phyloP scores from a whole-genome alignment of 2,329 filamentous ascomycete genomes.

The Tolypocladium cylindrosporum region DNA sequence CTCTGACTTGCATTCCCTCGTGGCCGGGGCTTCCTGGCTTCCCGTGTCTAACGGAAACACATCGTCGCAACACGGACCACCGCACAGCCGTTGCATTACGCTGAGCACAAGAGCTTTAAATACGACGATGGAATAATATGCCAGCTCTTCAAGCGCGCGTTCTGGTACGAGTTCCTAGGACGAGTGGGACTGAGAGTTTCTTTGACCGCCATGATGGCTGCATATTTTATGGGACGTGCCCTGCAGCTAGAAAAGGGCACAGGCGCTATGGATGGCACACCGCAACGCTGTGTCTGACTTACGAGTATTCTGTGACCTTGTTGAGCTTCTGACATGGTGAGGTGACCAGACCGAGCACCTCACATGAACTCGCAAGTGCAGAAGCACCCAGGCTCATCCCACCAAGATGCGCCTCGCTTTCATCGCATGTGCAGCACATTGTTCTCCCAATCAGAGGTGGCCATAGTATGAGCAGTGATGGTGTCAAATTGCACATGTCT shows the following conservation, averaged over 20 bases:
- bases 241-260: slow-evolving; percentile 13
- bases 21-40: background rate
- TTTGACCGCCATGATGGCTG: slow-evolving; percentile 15
- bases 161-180: background rate
- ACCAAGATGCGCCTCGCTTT: background rate
- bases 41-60: background rate
- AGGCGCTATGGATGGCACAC: background rate
- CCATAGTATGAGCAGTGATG: background rate
- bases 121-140: background rate
- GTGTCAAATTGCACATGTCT: background rate
- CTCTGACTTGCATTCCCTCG: background rate
- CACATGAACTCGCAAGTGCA: background rate
- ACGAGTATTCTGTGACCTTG: background rate
- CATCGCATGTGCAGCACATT: background rate
- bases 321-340: background rate
- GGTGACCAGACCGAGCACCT: background rate
- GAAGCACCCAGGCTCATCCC: background rate
- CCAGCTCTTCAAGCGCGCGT: background rate
- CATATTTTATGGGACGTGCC: slow-evolving; percentile 19
- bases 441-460: background rate
- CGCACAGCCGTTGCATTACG: background rate
- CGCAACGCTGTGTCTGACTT: background rate
- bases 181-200: background rate
- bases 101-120: background rate
- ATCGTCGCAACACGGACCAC: background rate